These are phyloP conservation scores for Corylus americana DNA, from an alignment of 306 rosid genomes.

Conservation along the genomic window DNA sequence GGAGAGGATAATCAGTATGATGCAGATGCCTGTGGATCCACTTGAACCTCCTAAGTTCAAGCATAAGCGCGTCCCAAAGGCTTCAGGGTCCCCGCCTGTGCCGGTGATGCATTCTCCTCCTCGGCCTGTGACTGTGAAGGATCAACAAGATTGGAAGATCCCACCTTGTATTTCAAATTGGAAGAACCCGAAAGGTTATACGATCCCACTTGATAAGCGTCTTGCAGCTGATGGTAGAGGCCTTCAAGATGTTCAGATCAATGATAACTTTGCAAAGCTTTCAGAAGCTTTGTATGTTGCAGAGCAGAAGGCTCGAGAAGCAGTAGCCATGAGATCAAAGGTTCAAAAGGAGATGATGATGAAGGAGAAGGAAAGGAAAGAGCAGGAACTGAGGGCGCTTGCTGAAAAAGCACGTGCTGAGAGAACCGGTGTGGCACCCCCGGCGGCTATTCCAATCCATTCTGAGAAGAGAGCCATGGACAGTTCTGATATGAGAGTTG, in stretches of 20 bases:
- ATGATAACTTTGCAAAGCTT: slow-evolving; percentile 83
- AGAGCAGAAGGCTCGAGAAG: slow-evolving; percentile 94
- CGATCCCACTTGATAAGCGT: slow-evolving; percentile 87
- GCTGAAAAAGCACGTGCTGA: slow-evolving; percentile 86
- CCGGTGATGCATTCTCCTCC: slow-evolving; percentile 96
- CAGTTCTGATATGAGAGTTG: slow-evolving; percentile 49
- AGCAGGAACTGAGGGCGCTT: slow-evolving; percentile 70
- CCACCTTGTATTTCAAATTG: slow-evolving; percentile 93
- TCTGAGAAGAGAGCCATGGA: slow-evolving; percentile 54
- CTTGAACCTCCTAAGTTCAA: slow-evolving; percentile 92
- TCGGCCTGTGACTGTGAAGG: slow-evolving; percentile 84
- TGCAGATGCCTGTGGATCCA: slow-evolving; percentile 91
- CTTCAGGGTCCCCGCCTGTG: slow-evolving; percentile 88
- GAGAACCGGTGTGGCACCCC: slow-evolving; percentile 71
- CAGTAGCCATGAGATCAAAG: slow-evolving; percentile 84
- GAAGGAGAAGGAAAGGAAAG: slow-evolving; percentile 89
- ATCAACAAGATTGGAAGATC: slow-evolving; percentile 93
- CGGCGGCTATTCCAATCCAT: slow-evolving; percentile 38
- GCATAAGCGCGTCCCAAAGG: slow-evolving; percentile 89
- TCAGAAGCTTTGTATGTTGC: slow-evolving; percentile 82
- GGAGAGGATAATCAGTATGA: slow-evolving; percentile 89
- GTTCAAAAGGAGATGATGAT: slow-evolving; percentile 85
- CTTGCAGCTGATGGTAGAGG: slow-evolving; percentile 90
- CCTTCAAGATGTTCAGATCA: slow-evolving; percentile 87
- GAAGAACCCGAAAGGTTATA: slow-evolving; percentile 95